Conservation (phyloP, 176 grass and related monocot species). For the Zea mays region DNA sequence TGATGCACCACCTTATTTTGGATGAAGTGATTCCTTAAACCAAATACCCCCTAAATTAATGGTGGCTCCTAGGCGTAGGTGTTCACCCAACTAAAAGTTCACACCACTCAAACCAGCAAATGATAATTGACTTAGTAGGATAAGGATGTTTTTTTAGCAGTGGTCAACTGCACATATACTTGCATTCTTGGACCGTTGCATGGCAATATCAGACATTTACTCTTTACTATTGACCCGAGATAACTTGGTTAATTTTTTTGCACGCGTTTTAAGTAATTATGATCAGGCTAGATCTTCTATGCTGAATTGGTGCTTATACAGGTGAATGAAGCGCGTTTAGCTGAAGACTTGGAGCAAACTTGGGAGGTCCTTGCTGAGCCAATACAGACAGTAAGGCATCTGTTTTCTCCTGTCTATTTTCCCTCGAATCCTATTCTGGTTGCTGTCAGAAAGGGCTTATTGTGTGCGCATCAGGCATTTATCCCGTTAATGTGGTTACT, state of each 20-base stretch:
- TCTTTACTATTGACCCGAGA: constrained; percentile 2
- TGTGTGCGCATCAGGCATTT: not conserved
- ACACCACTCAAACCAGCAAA: not conserved
- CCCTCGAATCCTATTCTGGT: constrained; percentile 14
- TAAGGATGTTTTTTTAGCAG: constrained; percentile 7
- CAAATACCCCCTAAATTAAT: too few species aligned
- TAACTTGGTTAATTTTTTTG: constrained; percentile 13
- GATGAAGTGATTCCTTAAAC: too few species aligned
- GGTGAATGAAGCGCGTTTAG: constrained; percentile 67
- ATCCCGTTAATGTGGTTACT: not conserved
- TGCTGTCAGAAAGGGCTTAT: constrained; percentile 1
- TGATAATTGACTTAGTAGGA: not conserved
- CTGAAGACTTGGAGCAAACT: constrained; percentile 85
- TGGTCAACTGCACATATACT: not conserved
- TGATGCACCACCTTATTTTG: too few species aligned
- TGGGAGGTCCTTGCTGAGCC: constrained; percentile 95
- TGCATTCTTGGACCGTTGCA: constrained; percentile 3
- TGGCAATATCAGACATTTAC: constrained; percentile 4
- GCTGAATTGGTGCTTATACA: constrained; percentile 35
- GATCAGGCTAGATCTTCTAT: not conserved
- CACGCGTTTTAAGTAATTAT: not conserved
- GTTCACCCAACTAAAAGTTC: constrained; percentile 3
- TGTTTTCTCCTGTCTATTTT: constrained; percentile 13
- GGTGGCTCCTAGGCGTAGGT: not conserved
- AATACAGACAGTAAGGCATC: constrained; percentile 73